A percentile compares a stretch with the other conserved stretches of the same genome.
These are phyloP conservation scores for Aspergillus taichungensis DNA, from an alignment of 495 filamentous ascomycete genomes.

Conservation along the genomic window DNA sequence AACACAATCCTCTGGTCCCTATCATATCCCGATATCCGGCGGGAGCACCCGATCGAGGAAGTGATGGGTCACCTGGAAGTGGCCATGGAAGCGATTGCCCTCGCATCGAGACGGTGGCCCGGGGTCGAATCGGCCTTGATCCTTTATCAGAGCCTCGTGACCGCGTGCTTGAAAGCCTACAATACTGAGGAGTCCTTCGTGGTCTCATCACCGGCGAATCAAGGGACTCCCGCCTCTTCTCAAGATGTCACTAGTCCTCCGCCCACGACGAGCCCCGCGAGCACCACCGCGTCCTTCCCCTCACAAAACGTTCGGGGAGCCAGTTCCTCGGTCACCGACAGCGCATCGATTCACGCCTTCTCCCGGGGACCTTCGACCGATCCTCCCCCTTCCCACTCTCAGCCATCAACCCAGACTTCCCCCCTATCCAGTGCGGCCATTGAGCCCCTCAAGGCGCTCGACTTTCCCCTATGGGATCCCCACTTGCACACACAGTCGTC, in stretches of 20 bases:
- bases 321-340: constrained; percentile 25
- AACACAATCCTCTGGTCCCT: constrained; percentile 84
- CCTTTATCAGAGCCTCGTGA: constrained; percentile 71
- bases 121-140: constrained; percentile 74
- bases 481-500: constrained; percentile 12
- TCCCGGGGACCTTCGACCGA: constrained; percentile 35
- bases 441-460: constrained; percentile 14
- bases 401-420: constrained; percentile 17
- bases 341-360: constrained; percentile 21
- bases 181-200: constrained; percentile 58
- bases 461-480: constrained; percentile 12
- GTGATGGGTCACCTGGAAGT: constrained; percentile 61
- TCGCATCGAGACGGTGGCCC: constrained; percentile 77
- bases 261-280: constrained; percentile 42
- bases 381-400: constrained; percentile 18
- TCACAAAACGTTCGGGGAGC: constrained; percentile 23
- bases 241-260: constrained; percentile 40
- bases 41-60: constrained; percentile 56
- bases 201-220: constrained; percentile 51
- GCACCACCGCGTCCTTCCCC: constrained; percentile 29
- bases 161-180: constrained; percentile 76
- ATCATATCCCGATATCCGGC: constrained; percentile 74
- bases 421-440: constrained; percentile 12
- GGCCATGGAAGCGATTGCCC: constrained; percentile 64
- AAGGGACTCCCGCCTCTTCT: constrained; percentile 36